Evolutionary conservation across 768 basidiomycete genomes (phyloP).

Genomic region (Tylopilus balloui): DNA sequence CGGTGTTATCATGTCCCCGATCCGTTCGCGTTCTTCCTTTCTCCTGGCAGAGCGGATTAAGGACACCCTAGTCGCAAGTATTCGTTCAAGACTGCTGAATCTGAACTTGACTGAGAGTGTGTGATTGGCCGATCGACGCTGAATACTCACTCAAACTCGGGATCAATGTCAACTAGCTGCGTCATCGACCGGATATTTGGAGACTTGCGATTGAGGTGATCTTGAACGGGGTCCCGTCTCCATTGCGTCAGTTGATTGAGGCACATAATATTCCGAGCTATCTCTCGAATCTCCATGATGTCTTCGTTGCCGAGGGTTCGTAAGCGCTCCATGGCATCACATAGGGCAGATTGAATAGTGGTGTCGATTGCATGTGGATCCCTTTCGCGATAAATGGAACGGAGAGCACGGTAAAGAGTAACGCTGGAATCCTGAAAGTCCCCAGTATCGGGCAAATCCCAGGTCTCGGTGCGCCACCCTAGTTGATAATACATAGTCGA

Average conservation of each 20-base stretch:
- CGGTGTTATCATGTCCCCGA: conserved; percentile 64
- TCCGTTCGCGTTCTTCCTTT: conserved; percentile 68
- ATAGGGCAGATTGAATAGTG: conserved; percentile 48
- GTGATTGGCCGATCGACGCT: background rate
- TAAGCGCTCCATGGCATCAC: conserved; percentile 60
- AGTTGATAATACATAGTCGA: conserved; percentile 66
- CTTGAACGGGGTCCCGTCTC: conserved; percentile 36
- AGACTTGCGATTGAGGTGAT: conserved; percentile 30
- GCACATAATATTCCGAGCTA: conserved; percentile 71
- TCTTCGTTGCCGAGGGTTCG: conserved; percentile 71
- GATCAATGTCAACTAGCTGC: conserved; percentile 44
- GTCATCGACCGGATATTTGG: conserved; percentile 36
- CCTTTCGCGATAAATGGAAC: conserved; percentile 78
- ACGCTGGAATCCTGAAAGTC: conserved; percentile 45
- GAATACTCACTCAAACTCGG: conserved; percentile 62
- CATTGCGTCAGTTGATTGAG: conserved; percentile 72
- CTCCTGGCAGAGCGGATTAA: conserved; percentile 68
- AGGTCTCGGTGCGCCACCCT: conserved; percentile 92
- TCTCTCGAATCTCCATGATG: conserved; percentile 67
- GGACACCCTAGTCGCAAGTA: conserved; percentile 78
- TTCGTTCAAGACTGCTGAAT: conserved; percentile 68
- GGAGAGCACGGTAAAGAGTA: conserved; percentile 72
- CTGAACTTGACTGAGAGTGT: conserved; percentile 37
- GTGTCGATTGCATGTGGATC: conserved; percentile 45
- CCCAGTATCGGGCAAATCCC: conserved; percentile 80